Base-by-base conservation (phyloP, 2,329 filamentous ascomycete species). In the Fusarium pseudoanthophilum region DNA sequence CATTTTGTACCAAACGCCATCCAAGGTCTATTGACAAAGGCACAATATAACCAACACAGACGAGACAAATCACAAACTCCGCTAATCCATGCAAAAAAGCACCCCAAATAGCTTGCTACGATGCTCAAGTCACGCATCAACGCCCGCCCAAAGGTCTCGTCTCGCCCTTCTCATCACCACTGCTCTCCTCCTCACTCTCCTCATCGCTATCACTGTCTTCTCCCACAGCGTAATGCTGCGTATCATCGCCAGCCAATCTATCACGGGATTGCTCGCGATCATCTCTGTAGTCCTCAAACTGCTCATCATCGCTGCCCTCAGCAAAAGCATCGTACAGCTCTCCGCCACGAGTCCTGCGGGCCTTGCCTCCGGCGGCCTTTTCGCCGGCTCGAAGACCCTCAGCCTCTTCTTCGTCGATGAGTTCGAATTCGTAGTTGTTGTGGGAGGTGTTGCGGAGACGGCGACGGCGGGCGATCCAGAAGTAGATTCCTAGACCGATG, bases 281-380 rank as follows among this genome's bases (percentile, higher is more conserved):
- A 43, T 79, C 80, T 20, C 84, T 84, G 39, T 85, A 85, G 51
- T 78, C 80, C 9, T 84, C 84, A 43, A 84, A 83, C 37, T 86
- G 86, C 64, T 83, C 95, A 65, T 95, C 95, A 30, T 89, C 88
- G 69, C 89, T 91, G 59, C 95, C 95, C 21, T 94, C 95, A 0
- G 96, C 96, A 86, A 99, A 99, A 9, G 96, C 96, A 85, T 99
- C 96, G 81, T 99, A 99, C 49, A 99, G 85, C 84, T 98, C 95
- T 34, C 95, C 95, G 5, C 94, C 96, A 26, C 94, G 82, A 58
- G 87, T 86, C 73, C 88, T 86, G 64, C 85, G 85, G 24, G 84
- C 77, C 75, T 84, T 85, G 74, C 82, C 79, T 14, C 85, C 82
- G 66, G 82, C 81, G 67, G 79, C 83, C 83, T 84, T 88, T 80